Percentiles rank a stretch among this genome's conserved stretches.
These are phyloP conservation scores for Scorias spongiosa DNA, from an alignment of 2,329 filamentous ascomycete species.

Conservation along the genomic window DNA sequence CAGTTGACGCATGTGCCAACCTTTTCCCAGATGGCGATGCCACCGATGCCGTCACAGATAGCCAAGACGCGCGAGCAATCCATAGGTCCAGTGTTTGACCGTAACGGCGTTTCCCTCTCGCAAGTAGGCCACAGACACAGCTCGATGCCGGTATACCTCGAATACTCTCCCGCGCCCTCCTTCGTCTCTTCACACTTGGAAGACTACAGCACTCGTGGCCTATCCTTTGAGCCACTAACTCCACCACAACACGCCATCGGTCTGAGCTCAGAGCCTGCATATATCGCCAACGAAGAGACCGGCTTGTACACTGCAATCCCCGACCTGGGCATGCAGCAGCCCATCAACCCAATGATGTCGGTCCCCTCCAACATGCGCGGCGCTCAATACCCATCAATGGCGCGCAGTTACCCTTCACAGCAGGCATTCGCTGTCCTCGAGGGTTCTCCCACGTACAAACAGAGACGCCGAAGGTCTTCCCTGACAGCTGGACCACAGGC, in stretches of 20 bases:
- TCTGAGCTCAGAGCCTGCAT: constrained; percentile 76
- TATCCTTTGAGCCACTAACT: constrained; percentile 93
- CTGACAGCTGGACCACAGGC: constrained; percentile 63
- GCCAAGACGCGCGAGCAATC: constrained; percentile 79
- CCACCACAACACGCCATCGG: constrained; percentile 83
- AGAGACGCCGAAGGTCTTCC: constrained; percentile 82
- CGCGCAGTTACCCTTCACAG: constrained; percentile 55
- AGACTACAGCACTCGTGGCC: constrained; percentile 89
- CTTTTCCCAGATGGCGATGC: constrained; percentile 58
- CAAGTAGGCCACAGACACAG: constrained; percentile 83
- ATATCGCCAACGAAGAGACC: constrained; percentile 96
- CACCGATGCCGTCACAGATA: constrained; percentile 52
- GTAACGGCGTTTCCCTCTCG: constrained; percentile 71
- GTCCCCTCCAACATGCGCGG: constrained; percentile 69
- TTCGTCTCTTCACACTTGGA: constrained; percentile 98
- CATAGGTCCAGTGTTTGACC: constrained; percentile 64
- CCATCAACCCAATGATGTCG: constrained; percentile 79
- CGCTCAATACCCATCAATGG: constrained; percentile 60
- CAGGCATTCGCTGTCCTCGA: constrained; percentile 85
- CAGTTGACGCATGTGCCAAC: constrained; percentile 46
- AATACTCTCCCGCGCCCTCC: constrained; percentile 94
- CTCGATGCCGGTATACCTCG: constrained; percentile 97
- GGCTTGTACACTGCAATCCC: constrained; percentile 91
- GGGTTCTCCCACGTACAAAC: constrained; percentile 97
- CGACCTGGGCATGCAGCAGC: constrained; percentile 62